Conservation (phyloP, 2,329 filamentous ascomycete genomes). For the Talaromyces sp. region DNA sequence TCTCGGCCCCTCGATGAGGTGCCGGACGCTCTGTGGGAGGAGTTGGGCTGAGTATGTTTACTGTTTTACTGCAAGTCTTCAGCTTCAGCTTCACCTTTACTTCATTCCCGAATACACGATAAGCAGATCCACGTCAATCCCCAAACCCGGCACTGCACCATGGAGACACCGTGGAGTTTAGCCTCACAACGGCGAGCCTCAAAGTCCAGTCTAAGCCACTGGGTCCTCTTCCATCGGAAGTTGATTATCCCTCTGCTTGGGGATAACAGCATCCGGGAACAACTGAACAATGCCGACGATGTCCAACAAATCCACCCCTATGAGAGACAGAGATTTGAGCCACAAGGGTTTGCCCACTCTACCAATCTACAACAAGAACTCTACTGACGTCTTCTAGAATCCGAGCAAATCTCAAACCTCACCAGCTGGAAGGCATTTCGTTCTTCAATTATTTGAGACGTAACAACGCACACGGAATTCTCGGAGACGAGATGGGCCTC, state of each 20-base stretch:
- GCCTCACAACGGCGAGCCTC: too few species aligned
- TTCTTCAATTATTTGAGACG: slow-evolving; percentile 39
- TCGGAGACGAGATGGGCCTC: slow-evolving; percentile 27
- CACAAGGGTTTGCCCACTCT: slow-evolving; percentile 1
- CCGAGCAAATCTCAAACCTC: slow-evolving; percentile 47
- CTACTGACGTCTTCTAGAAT: slow-evolving; percentile 26
- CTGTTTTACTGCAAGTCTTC: background rate
- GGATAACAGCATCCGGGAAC: background rate
- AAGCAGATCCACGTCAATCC: background rate
- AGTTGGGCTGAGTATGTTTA: background rate
- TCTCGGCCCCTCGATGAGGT: background rate
- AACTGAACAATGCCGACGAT: background rate
- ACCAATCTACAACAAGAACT: background rate
- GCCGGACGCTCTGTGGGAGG: background rate
- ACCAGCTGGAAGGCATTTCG: slow-evolving; percentile 47
- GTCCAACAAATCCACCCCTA: background rate
- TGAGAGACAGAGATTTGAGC: background rate
- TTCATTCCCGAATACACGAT: background rate
- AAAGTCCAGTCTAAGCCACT: background rate
- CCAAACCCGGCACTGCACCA: background rate
- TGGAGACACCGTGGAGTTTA: background rate
- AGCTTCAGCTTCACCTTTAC: background rate
- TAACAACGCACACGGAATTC: slow-evolving; percentile 23
- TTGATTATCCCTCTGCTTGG: background rate
- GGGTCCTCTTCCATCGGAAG: background rate